Conservation (phyloP, 176 grass and related monocot species). For the Triticum monococcum region DNA sequence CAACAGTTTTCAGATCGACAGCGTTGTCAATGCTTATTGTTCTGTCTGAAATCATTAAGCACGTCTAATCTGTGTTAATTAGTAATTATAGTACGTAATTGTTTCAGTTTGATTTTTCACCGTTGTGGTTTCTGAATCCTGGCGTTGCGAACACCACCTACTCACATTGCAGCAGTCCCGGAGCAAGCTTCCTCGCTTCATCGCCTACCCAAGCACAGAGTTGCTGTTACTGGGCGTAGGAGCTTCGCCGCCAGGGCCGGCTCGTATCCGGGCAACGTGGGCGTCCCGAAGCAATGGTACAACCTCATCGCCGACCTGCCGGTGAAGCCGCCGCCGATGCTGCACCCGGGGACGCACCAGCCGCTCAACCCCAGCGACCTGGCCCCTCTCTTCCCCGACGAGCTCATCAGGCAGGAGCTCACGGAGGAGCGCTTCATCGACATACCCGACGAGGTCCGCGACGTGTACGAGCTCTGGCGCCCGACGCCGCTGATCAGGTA, state of each 20-base stretch:
- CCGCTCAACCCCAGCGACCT: conserved; percentile 65
- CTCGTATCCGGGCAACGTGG: conserved; percentile 29
- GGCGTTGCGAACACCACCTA: not conserved
- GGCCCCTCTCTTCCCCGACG: conserved; percentile 84
- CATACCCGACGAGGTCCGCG: conserved; percentile 80
- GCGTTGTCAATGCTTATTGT: not conserved
- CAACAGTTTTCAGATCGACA: not conserved
- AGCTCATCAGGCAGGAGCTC: conserved; percentile 86
- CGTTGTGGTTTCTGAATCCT: not conserved
- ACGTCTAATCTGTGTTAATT: not conserved
- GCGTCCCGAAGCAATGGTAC: conserved; percentile 95
- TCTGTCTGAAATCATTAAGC: not conserved
- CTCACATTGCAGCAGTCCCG: not conserved
- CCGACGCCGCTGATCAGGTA: conserved; percentile 91
- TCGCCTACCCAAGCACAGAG: not conserved
- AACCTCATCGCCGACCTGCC: conserved; percentile 85
- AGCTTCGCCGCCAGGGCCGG: conserved; percentile 27
- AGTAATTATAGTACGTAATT: not conserved
- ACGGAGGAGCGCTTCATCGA: conserved; percentile 67
- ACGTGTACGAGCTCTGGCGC: conserved; percentile 84
- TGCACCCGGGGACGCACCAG: conserved; percentile 82
- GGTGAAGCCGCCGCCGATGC: conserved; percentile 76
- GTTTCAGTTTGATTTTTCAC: not conserved
- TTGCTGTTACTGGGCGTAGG: not conserved
- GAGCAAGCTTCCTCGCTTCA: not conserved